phyloP scores from a whole-genome alignment of 1,284 basidiomycete genomes.

The Malassezia brasiliensis region DNA sequence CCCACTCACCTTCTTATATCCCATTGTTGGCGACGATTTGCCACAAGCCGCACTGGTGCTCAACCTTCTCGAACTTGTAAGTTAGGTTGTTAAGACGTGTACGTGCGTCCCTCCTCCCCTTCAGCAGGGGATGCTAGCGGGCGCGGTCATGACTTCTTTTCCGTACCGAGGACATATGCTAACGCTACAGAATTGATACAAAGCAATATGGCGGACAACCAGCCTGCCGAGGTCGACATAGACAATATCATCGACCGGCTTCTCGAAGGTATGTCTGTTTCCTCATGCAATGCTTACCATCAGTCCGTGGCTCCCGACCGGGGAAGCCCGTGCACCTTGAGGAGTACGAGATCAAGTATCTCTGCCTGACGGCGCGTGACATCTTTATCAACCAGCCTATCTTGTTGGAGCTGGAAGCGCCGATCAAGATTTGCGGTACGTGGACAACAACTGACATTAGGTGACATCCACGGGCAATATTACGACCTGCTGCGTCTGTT shows the following conservation, averaged over 20 bases:
- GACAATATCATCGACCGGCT: conserved; percentile 48
- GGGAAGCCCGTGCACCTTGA: conserved; percentile 86
- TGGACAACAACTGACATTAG: conserved; percentile 47
- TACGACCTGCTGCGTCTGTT: conserved; percentile 86
- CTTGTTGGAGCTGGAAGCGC: conserved; percentile 81
- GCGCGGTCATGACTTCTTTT: too few relatives aligned
- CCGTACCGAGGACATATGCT: too few relatives aligned
- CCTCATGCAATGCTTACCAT: neutral
- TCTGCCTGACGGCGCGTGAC: conserved; percentile 86
- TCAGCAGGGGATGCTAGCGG: too few relatives aligned
- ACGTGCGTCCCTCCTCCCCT: neutral
- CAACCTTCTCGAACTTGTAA: neutral
- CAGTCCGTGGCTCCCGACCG: conserved; percentile 81
- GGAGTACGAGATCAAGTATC: conserved; percentile 91
- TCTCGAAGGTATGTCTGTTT: conserved; percentile 28
- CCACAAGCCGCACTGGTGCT: neutral
- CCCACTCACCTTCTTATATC: neutral
- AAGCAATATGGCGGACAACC: conserved; percentile 37
- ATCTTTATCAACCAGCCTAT: conserved; percentile 95
- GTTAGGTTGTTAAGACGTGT: neutral
- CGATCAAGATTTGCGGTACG: conserved; percentile 93
- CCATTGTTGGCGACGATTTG: neutral
- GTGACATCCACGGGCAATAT: conserved; percentile 91
- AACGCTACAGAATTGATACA: too few relatives aligned
- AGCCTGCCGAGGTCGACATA: conserved; percentile 44